Percentiles rank a stretch among this genome's conserved stretches.
Evolutionary conservation across 192 early-diverging fungal genomes (phyloP).

Genomic region (Podila verticillata): DNA sequence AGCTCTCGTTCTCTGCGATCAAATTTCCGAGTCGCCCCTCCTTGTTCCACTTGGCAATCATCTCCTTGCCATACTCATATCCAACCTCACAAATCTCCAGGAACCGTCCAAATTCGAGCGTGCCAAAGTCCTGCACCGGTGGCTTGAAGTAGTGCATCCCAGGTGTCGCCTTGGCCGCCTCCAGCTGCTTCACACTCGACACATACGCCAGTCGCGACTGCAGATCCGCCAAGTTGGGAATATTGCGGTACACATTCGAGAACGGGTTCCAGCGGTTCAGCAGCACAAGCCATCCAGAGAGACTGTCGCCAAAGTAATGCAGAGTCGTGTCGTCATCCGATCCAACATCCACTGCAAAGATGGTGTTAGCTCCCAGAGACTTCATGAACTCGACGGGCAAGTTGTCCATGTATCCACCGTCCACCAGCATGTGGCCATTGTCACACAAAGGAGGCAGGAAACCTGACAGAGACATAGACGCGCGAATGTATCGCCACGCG

Average conservation of each 20-base stretch:
- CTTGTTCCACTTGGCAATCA: slow-evolving; percentile 83
- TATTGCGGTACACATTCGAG: slow-evolving; percentile 64
- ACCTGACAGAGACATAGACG: slow-evolving; percentile 97
- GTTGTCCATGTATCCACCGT: slow-evolving; percentile 99
- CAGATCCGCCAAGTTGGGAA: slow-evolving; percentile 94
- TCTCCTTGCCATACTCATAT: slow-evolving; percentile 83
- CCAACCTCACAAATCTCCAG: slow-evolving; percentile 88
- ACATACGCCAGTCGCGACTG: slow-evolving; percentile 95
- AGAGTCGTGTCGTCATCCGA: slow-evolving; percentile 93
- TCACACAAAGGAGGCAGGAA: slow-evolving; percentile 97
- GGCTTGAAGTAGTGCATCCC: slow-evolving; percentile 89
- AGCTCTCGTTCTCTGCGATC: slow-evolving; percentile 13
- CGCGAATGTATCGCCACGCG: slow-evolving; percentile 97
- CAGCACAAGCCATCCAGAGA: slow-evolving; percentile 94
- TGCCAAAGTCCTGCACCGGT: slow-evolving; percentile 87
- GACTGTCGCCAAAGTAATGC: slow-evolving; percentile 88
- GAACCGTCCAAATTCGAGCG: slow-evolving; percentile 92
- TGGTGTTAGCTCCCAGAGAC: slow-evolving; percentile 83
- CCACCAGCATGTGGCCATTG: slow-evolving; percentile 96
- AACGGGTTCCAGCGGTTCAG: slow-evolving; percentile 87
- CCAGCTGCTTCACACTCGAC: slow-evolving; percentile 86
- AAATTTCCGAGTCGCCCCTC: slow-evolving; percentile 64
- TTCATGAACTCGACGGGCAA: slow-evolving; percentile 88
- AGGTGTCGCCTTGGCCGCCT: slow-evolving; percentile 85
- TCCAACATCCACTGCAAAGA: slow-evolving; percentile 96